Evolutionary conservation across 306 rosid genomes (phyloP), one percentile per base, ranked within the genome.

Genomic region (Quercus rubra): DNA sequence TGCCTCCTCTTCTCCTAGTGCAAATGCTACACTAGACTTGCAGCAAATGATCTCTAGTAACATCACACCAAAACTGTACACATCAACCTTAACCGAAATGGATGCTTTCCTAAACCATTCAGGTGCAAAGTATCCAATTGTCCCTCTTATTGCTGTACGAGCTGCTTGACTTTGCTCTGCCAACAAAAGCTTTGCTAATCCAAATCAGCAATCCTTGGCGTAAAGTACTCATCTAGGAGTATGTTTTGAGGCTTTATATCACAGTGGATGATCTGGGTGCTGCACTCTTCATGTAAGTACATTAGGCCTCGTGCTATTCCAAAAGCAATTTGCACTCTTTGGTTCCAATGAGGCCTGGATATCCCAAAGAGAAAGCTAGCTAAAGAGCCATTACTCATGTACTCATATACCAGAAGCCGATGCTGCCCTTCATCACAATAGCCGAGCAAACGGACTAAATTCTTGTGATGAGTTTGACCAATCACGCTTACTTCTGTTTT

Each of bases 391-490:
- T 76, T 76, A 17, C 79, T 76, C 64, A 76, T 76, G 23, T 46
- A 76, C 64, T 76, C 73, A n/a, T 64, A 76, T 14, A 51, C 79
- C 49, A 76, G 17, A 20, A 46, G 52, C 4, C 63, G 21, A 11
- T 76, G 62, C 18, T 57, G 51, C 67, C 64, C 83, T 63, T 79
- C 74, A n/a, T 73, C 74, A 5, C 83, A 79, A 64, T 46, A 79
- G 3, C 83, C 83, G 10, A 79, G 68, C 31, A 79, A 49, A 15
- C 78, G 59, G 21, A 79, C 83, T 23, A 74, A 23, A 55, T 78
- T 80, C 33, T 55, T 74, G 77, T 87, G 90, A 76, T 84, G 81
- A 25, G 86, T 79, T 38, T 76, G 52, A 7, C 80, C 87, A 2
- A 87, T 84, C 5, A 76, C 66, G 14, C 78, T 81, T 54, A 81